These are phyloP conservation scores for Syzygium aqueum DNA, from an alignment of 345 rosid species.

Conservation along the genomic window DNA sequence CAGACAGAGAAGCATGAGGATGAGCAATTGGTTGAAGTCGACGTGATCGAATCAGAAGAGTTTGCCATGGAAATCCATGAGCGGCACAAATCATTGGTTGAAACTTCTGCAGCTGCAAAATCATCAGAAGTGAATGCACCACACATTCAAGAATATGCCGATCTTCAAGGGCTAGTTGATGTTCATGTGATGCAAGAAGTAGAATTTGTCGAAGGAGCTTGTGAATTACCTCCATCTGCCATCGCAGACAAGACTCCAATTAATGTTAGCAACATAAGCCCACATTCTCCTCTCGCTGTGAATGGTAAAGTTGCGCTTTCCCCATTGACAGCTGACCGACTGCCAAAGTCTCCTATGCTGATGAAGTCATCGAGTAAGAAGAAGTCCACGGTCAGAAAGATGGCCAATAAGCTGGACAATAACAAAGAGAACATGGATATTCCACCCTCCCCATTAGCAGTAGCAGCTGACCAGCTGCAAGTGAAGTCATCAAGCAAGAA, in stretches of 20 bases:
- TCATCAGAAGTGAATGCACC: neutral
- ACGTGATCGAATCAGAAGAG: neutral
- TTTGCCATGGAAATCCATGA: neutral
- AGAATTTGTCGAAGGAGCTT: neutral
- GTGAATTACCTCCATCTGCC: slow-evolving; percentile 3
- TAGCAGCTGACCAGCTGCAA: neutral
- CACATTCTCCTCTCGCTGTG: neutral
- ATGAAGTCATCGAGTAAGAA: slow-evolving; percentile 4
- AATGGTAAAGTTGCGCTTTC: neutral
- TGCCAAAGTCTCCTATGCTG: neutral
- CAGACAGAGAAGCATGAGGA: neutral
- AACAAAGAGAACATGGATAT: neutral
- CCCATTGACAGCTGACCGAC: slow-evolving; percentile 18
- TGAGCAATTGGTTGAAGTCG: slow-evolving; percentile 1
- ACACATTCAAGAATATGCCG: neutral
- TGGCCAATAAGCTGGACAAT: neutral
- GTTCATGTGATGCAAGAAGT: slow-evolving; percentile 1
- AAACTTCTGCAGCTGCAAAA: neutral
- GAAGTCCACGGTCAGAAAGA: neutral
- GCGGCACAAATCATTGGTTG: neutral
- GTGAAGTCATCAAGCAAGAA: slow-evolving; percentile 4
- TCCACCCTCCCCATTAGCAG: neutral
- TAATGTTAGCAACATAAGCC: neutral
- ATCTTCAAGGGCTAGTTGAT: neutral
- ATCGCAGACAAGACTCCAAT: slow-evolving; percentile 3